Base-by-base conservation (phyloP, 2,329 filamentous ascomycete genomes). In the Exophiala oligosperma region DNA sequence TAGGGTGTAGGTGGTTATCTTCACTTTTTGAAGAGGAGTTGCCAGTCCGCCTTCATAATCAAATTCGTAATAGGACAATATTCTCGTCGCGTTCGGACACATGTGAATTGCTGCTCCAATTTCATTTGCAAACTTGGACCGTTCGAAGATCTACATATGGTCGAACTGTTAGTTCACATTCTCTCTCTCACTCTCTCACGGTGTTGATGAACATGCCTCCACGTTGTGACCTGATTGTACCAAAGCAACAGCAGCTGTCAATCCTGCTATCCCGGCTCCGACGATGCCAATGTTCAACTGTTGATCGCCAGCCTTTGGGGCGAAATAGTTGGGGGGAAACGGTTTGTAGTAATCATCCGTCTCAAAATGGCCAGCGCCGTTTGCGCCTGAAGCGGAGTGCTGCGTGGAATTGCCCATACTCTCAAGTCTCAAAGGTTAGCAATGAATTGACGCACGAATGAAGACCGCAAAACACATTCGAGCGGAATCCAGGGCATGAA, bases 191-290 rank as follows among this genome's bases (percentile, higher is more conserved):
- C 17, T 17, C 17, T 17, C 17, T 17, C 17, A 17, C 17, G 17
- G 17, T 17, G 23, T 29, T 23, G 23, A 14, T 52, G 32, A 40
- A 59, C 66, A 38, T 57, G 71, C 67, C 54, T 69, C 66, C 17
- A 72, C 70, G 23, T 63, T 62, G 60, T 72, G 69, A 0, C 69
- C 70, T 21, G 66, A 65, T 49, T 68, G 69, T 14, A 67, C 63
- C 2, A 72, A 54, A 1, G 68, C 69, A 58, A 70, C 68, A 3
- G 69, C 69, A 0, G 69, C 64, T 2, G 61, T 63, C 2, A 72
- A 62, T 2, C 70, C 70, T 28, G 69, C 68, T 44, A 72, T 70
- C 0, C 70, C 69, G 3, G 70, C 70, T 1, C 69, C 70, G 26
- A 72, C 59, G 4, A 72, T 60, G 9, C 32, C 53, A 24, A 63